Evolutionary conservation across 441 rosid species (phyloP), one percentile per base, ranked within the genome.

Genomic region (Isatis lusitanica): DNA sequence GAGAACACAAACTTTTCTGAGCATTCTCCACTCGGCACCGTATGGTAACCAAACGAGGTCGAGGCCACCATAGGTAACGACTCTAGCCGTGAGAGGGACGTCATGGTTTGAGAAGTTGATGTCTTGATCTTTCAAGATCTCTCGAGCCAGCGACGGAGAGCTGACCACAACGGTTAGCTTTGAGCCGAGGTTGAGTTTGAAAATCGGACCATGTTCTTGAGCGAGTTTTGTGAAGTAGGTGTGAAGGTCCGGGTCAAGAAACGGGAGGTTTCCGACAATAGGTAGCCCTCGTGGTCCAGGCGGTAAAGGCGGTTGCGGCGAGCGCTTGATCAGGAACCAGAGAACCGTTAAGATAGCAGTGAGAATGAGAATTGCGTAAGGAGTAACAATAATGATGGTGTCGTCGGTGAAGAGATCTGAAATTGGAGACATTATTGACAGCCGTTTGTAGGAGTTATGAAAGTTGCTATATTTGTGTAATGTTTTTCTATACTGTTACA

Each of bases 241-340:
- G 84, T 85, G 91, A 15, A 87, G 91, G 21, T 87, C 76, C 30
- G 85, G 83, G 4, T 81, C 77, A 9, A 83, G 81, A 75, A 77
- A 82, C 5, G 76, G 85, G 3, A 79, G 81, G 76, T 43, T 79
- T 15, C 83, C 85, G 2, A 87, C 74, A 0, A 85, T 4, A 10
- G 89, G 89, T 40, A 87, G 73, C 33, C 92, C 92, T 0, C 63
- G 74, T 0, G 89, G 92, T 21, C 92, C 89, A 0, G 92, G 89
- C 2, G 86, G 84, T 0, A 50, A 43, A 15, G 74, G 69, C 15
- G 63, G 71, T 48, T 58, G 74, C 36, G 80, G 77, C 2, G 57
- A 56, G 38, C 12, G 38, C 30, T 35, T 47, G 81, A 78, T 77
- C 64, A 67, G 3, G 8, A 42, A 77, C 77, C 77, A 83, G 1